These are phyloP conservation scores for Leishmania mexicana DNA, from an alignment of 208 protist genomes.

Conservation along the genomic window DNA sequence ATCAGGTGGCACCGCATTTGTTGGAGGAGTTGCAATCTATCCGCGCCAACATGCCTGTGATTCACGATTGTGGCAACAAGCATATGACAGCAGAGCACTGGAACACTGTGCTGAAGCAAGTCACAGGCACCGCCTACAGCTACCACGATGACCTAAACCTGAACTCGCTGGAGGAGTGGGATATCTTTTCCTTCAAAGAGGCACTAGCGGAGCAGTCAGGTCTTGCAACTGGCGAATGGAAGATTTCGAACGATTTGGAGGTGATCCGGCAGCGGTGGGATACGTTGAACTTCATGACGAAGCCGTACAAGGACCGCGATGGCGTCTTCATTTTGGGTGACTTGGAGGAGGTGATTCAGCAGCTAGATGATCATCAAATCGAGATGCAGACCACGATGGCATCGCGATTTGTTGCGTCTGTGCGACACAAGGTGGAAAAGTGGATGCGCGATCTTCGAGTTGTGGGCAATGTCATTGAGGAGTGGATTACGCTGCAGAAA, in stretches of 20 bases:
- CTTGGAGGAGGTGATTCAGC: constrained; percentile 93
- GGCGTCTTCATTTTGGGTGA: constrained; percentile 90
- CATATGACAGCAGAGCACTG: constrained; percentile 91
- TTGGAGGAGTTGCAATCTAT: constrained; percentile 79
- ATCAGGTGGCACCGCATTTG: constrained; percentile 83
- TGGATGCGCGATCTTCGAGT: constrained; percentile 90
- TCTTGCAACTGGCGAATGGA: constrained; percentile 94
- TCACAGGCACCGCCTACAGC: constrained; percentile 83
- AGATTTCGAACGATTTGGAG: constrained; percentile 92
- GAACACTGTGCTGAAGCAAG: constrained; percentile 91
- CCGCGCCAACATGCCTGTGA: constrained; percentile 80
- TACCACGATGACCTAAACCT: constrained; percentile 91
- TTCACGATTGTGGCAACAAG: constrained; percentile 94
- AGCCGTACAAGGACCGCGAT: constrained; percentile 86
- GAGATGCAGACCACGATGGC: constrained; percentile 93
- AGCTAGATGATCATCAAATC: constrained; percentile 93
- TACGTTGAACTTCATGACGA: constrained; percentile 68
- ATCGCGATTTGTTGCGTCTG: constrained; percentile 87
- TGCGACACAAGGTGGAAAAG: constrained; percentile 85
- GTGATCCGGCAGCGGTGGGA: constrained; percentile 91
- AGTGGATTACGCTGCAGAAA: constrained; percentile 96
- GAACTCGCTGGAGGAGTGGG: constrained; percentile 72
- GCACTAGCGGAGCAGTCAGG: constrained; percentile 87
- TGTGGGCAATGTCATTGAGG: constrained; percentile 92
- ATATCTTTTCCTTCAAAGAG: constrained; percentile 88